Conservation (phyloP, 257 asterid species). For the Solanum pimpinellifolium region DNA sequence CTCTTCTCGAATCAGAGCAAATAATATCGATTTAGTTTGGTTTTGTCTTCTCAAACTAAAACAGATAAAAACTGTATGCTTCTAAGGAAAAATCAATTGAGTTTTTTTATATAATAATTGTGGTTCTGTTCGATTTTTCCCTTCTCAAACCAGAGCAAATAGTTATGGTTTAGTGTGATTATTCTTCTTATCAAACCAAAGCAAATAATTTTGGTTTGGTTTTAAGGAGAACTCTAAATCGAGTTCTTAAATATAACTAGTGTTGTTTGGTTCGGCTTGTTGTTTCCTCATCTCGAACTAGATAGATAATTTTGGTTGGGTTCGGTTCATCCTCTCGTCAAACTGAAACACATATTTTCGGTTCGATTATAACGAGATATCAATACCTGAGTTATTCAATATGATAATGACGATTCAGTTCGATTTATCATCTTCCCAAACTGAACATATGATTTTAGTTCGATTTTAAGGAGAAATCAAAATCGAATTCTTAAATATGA, state of each 20-base stretch:
- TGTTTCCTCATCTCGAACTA: no score
- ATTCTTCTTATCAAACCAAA: not conserved
- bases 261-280: not conserved
- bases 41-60: no score
- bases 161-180: not conserved
- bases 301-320: no score
- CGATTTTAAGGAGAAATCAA: not conserved
- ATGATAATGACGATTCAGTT: not conserved
- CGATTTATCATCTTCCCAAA: no score
- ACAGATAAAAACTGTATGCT: no score
- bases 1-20: no score
- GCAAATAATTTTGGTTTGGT: not conserved
- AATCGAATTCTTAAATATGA: not conserved
- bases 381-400: not conserved
- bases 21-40: no score
- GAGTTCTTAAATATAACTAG: not conserved
- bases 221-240: not conserved
- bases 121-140: not conserved
- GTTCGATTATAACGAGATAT: no score
- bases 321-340: no score
- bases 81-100: not conserved
- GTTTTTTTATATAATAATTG: not conserved
- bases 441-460: not conserved
- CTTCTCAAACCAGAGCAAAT: no score
- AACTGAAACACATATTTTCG: not conserved